Conservation (phyloP, 192 early-diverging fungal genomes). For the Borealophlyctis nickersoniae region DNA sequence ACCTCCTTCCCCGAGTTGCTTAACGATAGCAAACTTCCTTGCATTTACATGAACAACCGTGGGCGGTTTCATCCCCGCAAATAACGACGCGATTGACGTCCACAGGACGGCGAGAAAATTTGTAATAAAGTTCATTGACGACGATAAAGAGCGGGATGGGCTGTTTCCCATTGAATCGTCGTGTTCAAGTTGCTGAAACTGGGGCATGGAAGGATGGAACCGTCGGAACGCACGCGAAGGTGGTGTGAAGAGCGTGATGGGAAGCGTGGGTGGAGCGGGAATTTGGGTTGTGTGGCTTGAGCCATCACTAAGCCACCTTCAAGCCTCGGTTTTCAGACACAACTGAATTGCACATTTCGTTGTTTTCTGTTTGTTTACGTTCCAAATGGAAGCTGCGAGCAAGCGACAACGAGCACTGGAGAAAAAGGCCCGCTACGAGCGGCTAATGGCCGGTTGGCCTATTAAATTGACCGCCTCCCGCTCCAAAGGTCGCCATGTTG, state of each 20-base stretch:
- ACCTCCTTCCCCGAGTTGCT: slow-evolving; percentile 44
- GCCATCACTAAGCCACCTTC: too few relatives aligned
- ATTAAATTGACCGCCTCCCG: slow-evolving; percentile 15
- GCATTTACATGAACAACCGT: background rate
- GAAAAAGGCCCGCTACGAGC: slow-evolving; percentile 3
- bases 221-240: too few relatives aligned
- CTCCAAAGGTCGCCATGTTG: slow-evolving; percentile 27
- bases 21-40: slow-evolving; percentile 15
- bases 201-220: too few relatives aligned
- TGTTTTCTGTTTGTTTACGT: too few relatives aligned
- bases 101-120: background rate
- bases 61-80: background rate
- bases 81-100: background rate
- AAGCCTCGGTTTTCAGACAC: too few relatives aligned
- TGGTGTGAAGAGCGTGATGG: too few relatives aligned
- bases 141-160: background rate
- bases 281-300: too few relatives aligned
- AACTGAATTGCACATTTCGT: too few relatives aligned
- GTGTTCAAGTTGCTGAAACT: background rate
- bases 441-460: background rate
- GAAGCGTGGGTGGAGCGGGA: too few relatives aligned
- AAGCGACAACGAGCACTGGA: slow-evolving; percentile 8
- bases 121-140: background rate
- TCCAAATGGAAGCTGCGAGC: background rate
- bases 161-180: too few relatives aligned